Evolutionary conservation across 1,284 basidiomycete species (phyloP).

Genomic region (Cutaneotrichosporon cutaneum): DNA sequence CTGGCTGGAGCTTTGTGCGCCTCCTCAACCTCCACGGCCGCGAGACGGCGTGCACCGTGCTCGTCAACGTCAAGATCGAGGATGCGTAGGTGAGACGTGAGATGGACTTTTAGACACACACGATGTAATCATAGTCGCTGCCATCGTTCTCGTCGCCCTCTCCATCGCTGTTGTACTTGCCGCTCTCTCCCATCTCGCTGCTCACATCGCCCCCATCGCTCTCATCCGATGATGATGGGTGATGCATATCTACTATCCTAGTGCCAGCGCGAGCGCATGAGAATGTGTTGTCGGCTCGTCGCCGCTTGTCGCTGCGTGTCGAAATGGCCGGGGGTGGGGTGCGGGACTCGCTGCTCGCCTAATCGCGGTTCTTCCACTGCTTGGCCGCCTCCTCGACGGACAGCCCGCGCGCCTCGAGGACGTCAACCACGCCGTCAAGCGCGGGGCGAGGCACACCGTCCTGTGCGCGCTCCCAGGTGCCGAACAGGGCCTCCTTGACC

Average conservation of each 20-base stretch:
- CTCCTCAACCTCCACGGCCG: conserved; percentile 18
- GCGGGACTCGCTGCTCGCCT: neutral
- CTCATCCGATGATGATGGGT: conserved; percentile 5
- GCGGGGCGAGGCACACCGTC: conserved; percentile 29
- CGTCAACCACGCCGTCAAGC: conserved; percentile 45
- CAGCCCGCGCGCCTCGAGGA: conserved; percentile 34
- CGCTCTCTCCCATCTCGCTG: too few relatives aligned
- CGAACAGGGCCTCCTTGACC: conserved; percentile 46
- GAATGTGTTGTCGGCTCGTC: too few relatives aligned
- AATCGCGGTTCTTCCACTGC: conserved; percentile 34
- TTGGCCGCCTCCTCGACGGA: conserved; percentile 28
- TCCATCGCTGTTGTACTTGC: too few relatives aligned
- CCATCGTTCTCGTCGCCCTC: too few relatives aligned
- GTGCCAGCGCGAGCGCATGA: neutral
- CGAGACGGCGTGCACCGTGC: conserved; percentile 16
- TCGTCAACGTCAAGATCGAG: conserved; percentile 17
- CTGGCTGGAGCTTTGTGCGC: conserved; percentile 22
- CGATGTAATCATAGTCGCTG: too few relatives aligned
- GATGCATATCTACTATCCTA: conserved; percentile 6
- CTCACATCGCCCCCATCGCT: too few relatives aligned
- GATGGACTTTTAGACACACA: too few relatives aligned
- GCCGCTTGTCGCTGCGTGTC: neutral
- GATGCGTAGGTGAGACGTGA: conserved; percentile 6
- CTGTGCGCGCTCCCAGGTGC: conserved; percentile 40
- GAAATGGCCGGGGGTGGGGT: neutral